phyloP scores from a whole-genome alignment of 2,329 filamentous ascomycete species.

The Colletotrichum sp. region DNA sequence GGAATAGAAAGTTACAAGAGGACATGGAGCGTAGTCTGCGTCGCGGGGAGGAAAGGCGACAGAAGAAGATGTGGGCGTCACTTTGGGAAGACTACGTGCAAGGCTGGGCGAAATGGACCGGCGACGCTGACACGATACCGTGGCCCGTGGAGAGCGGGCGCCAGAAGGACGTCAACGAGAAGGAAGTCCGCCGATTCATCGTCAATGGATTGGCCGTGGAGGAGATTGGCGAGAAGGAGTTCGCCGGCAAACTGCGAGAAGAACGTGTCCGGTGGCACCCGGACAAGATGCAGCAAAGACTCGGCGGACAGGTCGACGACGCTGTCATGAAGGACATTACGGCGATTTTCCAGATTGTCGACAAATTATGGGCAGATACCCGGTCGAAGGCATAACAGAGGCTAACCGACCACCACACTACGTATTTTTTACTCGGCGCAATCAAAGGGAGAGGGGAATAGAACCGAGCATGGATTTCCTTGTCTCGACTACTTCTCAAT shows the following conservation, averaged over 20 bases:
- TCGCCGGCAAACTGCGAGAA: slow-evolving; percentile 67
- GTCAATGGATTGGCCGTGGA: slow-evolving; percentile 47
- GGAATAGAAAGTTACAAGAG: slow-evolving; percentile 40
- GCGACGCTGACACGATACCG: slow-evolving; percentile 47
- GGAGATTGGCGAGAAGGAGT: slow-evolving; percentile 48
- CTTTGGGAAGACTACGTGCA: slow-evolving; percentile 69
- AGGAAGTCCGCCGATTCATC: slow-evolving; percentile 74
- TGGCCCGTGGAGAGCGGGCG: slow-evolving; percentile 77
- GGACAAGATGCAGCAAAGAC: slow-evolving; percentile 93
- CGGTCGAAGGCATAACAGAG: slow-evolving; percentile 32
- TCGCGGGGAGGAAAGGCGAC: slow-evolving; percentile 67
- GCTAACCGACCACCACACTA: background rate
- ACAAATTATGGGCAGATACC: slow-evolving; percentile 76
- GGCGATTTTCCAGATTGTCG: slow-evolving; percentile 89
- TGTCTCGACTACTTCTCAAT: background rate
- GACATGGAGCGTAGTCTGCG: slow-evolving; percentile 74
- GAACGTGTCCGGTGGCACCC: slow-evolving; percentile 97
- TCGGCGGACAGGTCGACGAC: slow-evolving; percentile 75
- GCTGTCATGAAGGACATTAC: slow-evolving; percentile 81
- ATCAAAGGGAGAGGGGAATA: background rate
- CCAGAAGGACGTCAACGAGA: slow-evolving; percentile 59
- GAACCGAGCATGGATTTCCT: background rate
- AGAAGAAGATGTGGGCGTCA: slow-evolving; percentile 57
- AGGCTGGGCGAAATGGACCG: slow-evolving; percentile 66
- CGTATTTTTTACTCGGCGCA: background rate